Evolutionary conservation across 805 yeast species (phyloP), one percentile per base, ranked within the genome.

Genomic region (Diddensiella santjacobensis): DNA sequence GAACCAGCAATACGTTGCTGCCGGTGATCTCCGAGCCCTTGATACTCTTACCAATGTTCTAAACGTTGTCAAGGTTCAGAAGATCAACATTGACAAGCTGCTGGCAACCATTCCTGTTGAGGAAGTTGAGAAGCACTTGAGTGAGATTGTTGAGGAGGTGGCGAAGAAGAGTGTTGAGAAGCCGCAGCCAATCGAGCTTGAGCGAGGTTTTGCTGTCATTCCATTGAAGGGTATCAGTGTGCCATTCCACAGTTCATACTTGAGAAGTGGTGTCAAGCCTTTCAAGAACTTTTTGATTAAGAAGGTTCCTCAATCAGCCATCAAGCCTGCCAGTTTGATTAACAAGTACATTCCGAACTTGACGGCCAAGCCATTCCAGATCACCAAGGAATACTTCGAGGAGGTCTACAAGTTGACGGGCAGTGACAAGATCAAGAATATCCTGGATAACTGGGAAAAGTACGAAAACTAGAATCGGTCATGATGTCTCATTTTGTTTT

Each of bases 191-290:
- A 87, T 93, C 67, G 95, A 89, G 48, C 78, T 95, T 64, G 95
- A 93, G 74, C 85, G 99, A 75, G 99, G 99, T 22, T 91, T 87
- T 61, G 98, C 99, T 37, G 91, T 93, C 63, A 93, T 93, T 62
- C 99, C 99, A 68, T 80, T 93, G 71, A 89, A 85, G 77, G 99
- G 99, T 61, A 93, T 93, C 58, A 88, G 96, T n/a, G 99, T 93
- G 67, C 99, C 99, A 55, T 93, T 93, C 97, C 99, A 93, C 74
- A 89, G 97, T 23, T 84, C 96, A n/a, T 93, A 95, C 75, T 79
- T 93, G 74, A 85, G 91, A 79, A 87, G 93, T 49, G 99, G 99
- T 73, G 99, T 93, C 52, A 91, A 90, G 73, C 99, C 99, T 63
- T 93, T 93, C 87, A 90, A 91, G 78, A 87, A 89, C 73, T 93